phyloP scores from a whole-genome alignment of 176 grass and related monocot genomes.

The Saccharum spontaneum region DNA sequence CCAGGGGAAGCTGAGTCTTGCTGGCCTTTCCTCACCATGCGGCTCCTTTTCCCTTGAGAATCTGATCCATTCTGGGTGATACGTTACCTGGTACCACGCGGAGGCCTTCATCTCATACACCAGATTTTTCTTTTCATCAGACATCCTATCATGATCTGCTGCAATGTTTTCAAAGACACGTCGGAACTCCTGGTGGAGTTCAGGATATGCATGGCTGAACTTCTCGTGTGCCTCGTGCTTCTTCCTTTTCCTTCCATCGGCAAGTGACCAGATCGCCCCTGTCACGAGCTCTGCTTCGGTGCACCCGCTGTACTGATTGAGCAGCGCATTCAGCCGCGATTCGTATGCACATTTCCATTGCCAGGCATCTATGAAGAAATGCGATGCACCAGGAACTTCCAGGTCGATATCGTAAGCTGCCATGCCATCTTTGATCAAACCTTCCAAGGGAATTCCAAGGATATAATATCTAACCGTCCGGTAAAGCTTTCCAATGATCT shows the following conservation, averaged over 20 bases:
- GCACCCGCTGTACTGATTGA: slow-evolving; percentile 57
- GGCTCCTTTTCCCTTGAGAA: slow-evolving; percentile 33
- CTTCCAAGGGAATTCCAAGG: slow-evolving; percentile 34
- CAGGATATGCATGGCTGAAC: slow-evolving; percentile 62
- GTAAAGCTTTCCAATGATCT: slow-evolving; percentile 67
- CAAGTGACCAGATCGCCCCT: slow-evolving; percentile 60
- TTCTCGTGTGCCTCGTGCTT: slow-evolving; percentile 65
- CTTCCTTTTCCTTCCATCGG: slow-evolving; percentile 59
- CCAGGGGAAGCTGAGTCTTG: slow-evolving; percentile 85
- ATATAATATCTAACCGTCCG: slow-evolving; percentile 27
- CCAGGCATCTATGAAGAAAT: slow-evolving; percentile 59
- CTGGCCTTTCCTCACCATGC: slow-evolving; percentile 34
- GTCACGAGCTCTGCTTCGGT: slow-evolving; percentile 87
- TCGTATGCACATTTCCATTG: slow-evolving; percentile 59
- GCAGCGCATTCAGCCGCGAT: slow-evolving; percentile 48
- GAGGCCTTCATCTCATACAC: slow-evolving; percentile 74
- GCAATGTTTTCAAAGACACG: slow-evolving; percentile 47
- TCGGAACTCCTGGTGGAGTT: slow-evolving; percentile 57
- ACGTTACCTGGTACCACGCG: slow-evolving; percentile 91
- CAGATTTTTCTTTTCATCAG: slow-evolving; percentile 46
- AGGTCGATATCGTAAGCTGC: slow-evolving; percentile 69
- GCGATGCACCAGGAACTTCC: slow-evolving; percentile 58
- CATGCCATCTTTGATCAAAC: slow-evolving; percentile 28
- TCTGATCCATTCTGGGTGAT: slow-evolving; percentile 61
- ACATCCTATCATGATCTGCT: slow-evolving; percentile 33